Conservation (phyloP, 2,329 filamentous ascomycete genomes). For the Apiospora sp. region DNA sequence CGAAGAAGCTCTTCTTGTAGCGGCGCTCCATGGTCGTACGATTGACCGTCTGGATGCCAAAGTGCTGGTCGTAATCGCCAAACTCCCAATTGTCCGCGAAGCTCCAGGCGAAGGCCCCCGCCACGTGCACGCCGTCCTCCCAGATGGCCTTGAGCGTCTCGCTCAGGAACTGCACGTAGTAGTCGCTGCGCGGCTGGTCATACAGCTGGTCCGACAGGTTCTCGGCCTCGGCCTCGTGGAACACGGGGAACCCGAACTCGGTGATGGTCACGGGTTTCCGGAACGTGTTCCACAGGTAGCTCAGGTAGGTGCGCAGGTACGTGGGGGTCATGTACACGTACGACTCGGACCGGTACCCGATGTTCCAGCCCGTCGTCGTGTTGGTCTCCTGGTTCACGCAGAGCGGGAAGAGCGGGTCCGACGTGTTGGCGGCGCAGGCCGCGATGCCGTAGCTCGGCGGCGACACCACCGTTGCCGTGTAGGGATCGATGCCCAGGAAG, state of each 20-base stretch:
- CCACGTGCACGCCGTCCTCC: conserved; percentile 62
- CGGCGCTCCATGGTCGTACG: conserved; percentile 56
- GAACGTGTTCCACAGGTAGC: conserved; percentile 68
- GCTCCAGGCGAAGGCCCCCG: conserved; percentile 62
- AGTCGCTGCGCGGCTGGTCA: conserved; percentile 60
- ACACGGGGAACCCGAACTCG: conserved; percentile 67
- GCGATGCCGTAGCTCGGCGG: conserved; percentile 54
- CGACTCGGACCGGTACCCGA: conserved; percentile 62
- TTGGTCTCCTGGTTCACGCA: conserved; percentile 58
- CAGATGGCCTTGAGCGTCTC: conserved; percentile 64
- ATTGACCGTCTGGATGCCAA: conserved; percentile 65
- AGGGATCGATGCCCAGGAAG: conserved; percentile 65
- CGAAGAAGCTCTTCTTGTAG: conserved; percentile 67
- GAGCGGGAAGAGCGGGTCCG: conserved; percentile 55
- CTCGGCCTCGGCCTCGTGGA: conserved; percentile 51
- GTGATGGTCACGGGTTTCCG: conserved; percentile 55
- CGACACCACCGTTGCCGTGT: conserved; percentile 63
- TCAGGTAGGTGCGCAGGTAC: conserved; percentile 63
- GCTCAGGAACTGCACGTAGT: conserved; percentile 62
- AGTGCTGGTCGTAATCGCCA: conserved; percentile 56
- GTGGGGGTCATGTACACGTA: conserved; percentile 67
- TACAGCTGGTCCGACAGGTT: conserved; percentile 58
- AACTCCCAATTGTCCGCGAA: conserved; percentile 65
- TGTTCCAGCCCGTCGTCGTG: conserved; percentile 62
- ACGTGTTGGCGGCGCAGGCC: conserved; percentile 55